Base-by-base conservation (phyloP, 1,284 basidiomycete species). In the Austropuccinia psidii region DNA sequence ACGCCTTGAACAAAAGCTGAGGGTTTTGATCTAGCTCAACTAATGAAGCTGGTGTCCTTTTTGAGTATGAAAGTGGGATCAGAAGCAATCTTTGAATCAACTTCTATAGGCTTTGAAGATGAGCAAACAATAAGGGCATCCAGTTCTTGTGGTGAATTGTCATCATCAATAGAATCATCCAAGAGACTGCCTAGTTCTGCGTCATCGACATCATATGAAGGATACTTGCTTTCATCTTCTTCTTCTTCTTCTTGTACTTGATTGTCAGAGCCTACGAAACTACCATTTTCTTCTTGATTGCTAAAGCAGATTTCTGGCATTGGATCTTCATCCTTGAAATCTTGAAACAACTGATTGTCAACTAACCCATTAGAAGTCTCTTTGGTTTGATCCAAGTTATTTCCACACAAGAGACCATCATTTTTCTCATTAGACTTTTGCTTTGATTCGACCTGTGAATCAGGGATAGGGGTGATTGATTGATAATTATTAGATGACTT, bases 1-100 rank as follows among this genome's bases (percentile, higher is more conserved):
- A 90, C 87, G 17, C 93, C 93, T 64, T 93, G 94, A 74, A 98
- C 88, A 74, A 72, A 72, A 35, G 87, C 83, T 69, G 90, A 92
- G 70, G 87, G 85, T 68, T 91, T 80, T 55, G 78, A 76, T 29
- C 76, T 74, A 35, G 79, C 79, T 57, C 78, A 76, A 39, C 78
- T 77, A 61, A 79, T 81, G 65, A 80, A 82, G 68, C 82, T 81
- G 1, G 76, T 74, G 60, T 79, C 78, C 43, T 31, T 43, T n/a
- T 45, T 45, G 19, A 64, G 17, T 45, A 64, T 64, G n/a, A n/a
- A n/a, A 77, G 82, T 39, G 85, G 86, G 80, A 88, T 89, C 54
- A 86, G 81, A 80, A 39, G 89, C 88, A 77, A 88, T 89, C 77
- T 82, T 81, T 76, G 78, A 82, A 69, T 83, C 78, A 76, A 66